These are phyloP conservation scores for Suhomyces terraborum DNA, from an alignment of 1,139 yeast genomes.

Conservation along the genomic window DNA sequence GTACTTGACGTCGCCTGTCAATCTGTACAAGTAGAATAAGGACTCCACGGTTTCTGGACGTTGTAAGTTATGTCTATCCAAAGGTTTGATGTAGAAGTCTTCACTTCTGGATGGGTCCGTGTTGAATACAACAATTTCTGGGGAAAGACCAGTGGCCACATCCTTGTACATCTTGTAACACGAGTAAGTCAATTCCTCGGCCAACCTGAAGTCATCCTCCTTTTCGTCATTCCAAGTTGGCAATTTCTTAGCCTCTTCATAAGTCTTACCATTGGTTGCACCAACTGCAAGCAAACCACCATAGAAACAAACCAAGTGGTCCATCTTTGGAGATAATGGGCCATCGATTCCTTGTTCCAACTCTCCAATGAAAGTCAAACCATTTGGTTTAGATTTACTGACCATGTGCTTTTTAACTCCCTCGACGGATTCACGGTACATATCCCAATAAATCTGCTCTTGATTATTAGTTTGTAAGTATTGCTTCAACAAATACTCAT, in stretches of 20 bases:
- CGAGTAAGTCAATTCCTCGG: constrained; percentile 73
- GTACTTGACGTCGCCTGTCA: constrained; percentile 80
- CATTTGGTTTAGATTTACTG: constrained; percentile 60
- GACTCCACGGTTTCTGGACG: constrained; percentile 96
- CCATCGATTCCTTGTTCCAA: constrained; percentile 66
- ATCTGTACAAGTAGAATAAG: constrained; percentile 73
- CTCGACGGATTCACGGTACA: constrained; percentile 75
- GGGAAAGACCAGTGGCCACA: constrained; percentile 76
- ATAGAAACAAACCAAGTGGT: constrained; percentile 88
- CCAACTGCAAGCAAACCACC: constrained; percentile 91
- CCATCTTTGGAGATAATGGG: constrained; percentile 76
- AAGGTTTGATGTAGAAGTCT: constrained; percentile 70
- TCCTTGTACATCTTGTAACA: constrained; percentile 83
- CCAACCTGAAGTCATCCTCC: constrained; percentile 62
- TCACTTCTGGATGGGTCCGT: constrained; percentile 29
- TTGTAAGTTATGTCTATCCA: constrained; percentile 81
- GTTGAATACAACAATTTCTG: constrained; percentile 86
- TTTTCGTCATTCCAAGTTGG: constrained; percentile 40
- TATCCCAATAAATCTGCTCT: constrained; percentile 63
- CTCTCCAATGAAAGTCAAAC: constrained; percentile 76
- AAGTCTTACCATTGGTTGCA: constrained; percentile 73
- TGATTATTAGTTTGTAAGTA: constrained; percentile 72
- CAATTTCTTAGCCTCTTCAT: constrained; percentile 51
- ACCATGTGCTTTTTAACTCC: constrained; percentile 72
- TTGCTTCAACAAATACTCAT: constrained; percentile 86